These are phyloP conservation scores for Leccinum rimulosum DNA, from an alignment of 768 basidiomycete species.

Conservation along the genomic window DNA sequence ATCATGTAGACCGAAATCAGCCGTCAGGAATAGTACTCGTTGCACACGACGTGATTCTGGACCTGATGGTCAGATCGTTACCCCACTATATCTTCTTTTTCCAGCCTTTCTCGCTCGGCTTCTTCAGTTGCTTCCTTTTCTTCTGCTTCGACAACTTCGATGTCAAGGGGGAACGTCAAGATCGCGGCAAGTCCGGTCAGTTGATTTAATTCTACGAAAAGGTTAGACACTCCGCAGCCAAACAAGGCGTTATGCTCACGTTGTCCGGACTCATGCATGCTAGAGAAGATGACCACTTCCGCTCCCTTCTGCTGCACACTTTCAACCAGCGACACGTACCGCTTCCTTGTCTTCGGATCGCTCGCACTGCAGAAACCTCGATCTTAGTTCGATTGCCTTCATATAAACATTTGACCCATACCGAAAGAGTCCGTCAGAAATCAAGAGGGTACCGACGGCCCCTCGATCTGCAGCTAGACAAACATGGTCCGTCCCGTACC, in stretches of 20 bases:
- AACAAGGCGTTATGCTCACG: constrained; percentile 50
- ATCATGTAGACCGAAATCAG: constrained; percentile 1
- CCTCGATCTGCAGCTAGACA: constrained; percentile 87
- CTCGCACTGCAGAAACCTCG: constrained; percentile 55
- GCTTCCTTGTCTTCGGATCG: constrained; percentile 73
- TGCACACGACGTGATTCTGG: background rate
- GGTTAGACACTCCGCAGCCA: background rate
- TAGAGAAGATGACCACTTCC: constrained; percentile 95
- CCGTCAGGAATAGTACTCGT: background rate
- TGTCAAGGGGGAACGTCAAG: constrained; percentile 90
- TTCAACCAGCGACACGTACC: constrained; percentile 86
- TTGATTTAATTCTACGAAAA: constrained; percentile 81
- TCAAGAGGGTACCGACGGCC: constrained; percentile 90
- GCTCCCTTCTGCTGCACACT: constrained; percentile 84
- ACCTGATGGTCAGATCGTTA: background rate
- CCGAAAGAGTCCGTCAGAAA: constrained; percentile 95
- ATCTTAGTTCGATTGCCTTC: background rate
- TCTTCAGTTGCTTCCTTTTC: constrained; percentile 70
- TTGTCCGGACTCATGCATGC: constrained; percentile 99
- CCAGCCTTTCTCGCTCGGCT: constrained; percentile 22
- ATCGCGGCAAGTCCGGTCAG: constrained; percentile 95
- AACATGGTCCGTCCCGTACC: constrained; percentile 98
- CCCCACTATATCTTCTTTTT: constrained; percentile 6
- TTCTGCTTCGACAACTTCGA: constrained; percentile 93
- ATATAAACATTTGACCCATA: constrained; percentile 29